These are phyloP conservation scores for Mortierella sp. DNA, from an alignment of 371 early-diverging fungal species.

Conservation along the genomic window DNA sequence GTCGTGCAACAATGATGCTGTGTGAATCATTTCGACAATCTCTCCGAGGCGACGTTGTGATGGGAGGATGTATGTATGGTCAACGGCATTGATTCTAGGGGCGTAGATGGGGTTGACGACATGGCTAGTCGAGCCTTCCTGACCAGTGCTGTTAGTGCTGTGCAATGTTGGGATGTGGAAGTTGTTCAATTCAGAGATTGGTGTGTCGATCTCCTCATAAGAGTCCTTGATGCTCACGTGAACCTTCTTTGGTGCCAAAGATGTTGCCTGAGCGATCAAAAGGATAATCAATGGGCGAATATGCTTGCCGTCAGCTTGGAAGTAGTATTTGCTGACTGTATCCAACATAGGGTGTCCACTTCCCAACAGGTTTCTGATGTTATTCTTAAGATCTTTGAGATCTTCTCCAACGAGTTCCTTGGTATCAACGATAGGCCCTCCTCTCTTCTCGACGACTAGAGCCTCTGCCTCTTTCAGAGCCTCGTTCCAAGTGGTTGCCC, in stretches of 20 bases:
- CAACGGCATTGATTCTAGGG: conserved; percentile 26
- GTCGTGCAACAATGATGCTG: conserved; percentile 95
- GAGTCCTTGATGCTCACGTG: conserved; percentile 51
- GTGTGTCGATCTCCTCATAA: conserved; percentile 66
- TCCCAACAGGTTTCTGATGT: conserved; percentile 88
- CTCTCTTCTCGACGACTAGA: conserved; percentile 59
- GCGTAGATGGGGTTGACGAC: conserved; percentile 63
- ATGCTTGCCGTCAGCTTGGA: conserved; percentile 90
- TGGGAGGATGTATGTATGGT: conserved; percentile 76
- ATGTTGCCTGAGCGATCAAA: conserved; percentile 90
- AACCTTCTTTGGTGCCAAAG: conserved; percentile 68
- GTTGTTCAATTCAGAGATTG: conserved; percentile 56
- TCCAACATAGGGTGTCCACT: conserved; percentile 89
- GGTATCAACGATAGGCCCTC: conserved; percentile 66
- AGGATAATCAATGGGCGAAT: conserved; percentile 93
- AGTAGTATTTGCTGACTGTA: conserved; percentile 92
- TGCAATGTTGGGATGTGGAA: conserved; percentile 44
- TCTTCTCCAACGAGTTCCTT: conserved; percentile 80
- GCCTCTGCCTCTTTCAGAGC: conserved; percentile 68
- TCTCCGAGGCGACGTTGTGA: conserved; percentile 94
- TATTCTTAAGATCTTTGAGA: conserved; percentile 85
- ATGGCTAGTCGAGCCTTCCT: neutral
- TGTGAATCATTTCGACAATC: conserved; percentile 98
- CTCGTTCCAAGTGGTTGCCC: conserved; percentile 63
- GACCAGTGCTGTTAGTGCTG: conserved; percentile 1